Conservation (phyloP, 257 asterid genomes). For the Verbascum thapsus region DNA sequence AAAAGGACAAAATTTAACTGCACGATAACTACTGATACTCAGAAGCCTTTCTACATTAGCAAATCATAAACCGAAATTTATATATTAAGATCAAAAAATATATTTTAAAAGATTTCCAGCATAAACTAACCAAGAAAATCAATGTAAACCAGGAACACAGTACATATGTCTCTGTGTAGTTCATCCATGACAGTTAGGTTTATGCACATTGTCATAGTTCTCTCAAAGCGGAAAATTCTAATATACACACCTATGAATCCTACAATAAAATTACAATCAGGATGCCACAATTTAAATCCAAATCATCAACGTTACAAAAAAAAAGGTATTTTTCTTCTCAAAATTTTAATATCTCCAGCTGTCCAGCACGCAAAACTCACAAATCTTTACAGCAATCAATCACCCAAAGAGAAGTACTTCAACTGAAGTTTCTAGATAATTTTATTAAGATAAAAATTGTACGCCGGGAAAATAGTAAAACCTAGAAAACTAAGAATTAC, state of each 20-base stretch:
- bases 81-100: not conserved
- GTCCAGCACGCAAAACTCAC: no score
- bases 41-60: conserved; percentile 19
- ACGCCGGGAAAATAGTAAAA: not conserved
- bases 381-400: no score
- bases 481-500: not conserved
- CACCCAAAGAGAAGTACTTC: not conserved
- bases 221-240: no score
- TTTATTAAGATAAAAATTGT: not conserved
- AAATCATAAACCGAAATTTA: conserved; percentile 13
- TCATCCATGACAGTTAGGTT: not conserved
- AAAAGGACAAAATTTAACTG: not conserved
- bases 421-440: not conserved
- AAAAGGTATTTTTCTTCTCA: no score
- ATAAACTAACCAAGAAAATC: not conserved
- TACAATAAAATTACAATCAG: not conserved
- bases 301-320: no score
- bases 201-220: not conserved
- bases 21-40: not conserved
- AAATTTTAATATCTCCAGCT: no score
- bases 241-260: not conserved
- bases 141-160: not conserved
- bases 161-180: not conserved
- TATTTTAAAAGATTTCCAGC: not conserved
- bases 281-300: not conserved